Conservation (phyloP, 1,139 yeast species). For the Chernovozyma aurita region DNA sequence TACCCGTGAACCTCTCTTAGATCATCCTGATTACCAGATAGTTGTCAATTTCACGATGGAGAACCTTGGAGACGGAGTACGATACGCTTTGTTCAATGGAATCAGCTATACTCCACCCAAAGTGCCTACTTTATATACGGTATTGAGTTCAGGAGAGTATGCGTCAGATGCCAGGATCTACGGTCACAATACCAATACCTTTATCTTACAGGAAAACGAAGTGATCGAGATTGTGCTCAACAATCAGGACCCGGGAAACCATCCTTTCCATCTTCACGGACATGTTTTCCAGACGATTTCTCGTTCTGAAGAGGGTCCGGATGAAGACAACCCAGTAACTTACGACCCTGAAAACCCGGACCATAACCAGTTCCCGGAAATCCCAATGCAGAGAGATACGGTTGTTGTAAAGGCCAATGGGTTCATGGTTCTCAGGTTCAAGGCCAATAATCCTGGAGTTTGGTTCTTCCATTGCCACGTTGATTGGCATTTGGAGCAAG, state of each 20-base stretch:
- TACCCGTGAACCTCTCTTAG: conserved; percentile 44
- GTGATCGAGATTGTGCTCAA: conserved; percentile 64
- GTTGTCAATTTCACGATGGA: conserved; percentile 71
- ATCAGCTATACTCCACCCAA: conserved; percentile 72
- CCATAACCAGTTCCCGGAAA: conserved; percentile 36
- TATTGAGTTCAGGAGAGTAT: conserved; percentile 60
- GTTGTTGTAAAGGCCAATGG: conserved; percentile 64
- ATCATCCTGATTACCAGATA: conserved; percentile 64
- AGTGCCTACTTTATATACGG: conserved; percentile 78
- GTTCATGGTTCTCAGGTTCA: conserved; percentile 55
- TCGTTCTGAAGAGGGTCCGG: conserved; percentile 31
- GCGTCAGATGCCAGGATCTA: conserved; percentile 46
- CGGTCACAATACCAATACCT: conserved; percentile 75
- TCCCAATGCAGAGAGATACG: conserved; percentile 71
- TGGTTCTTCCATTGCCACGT: conserved; percentile 67
- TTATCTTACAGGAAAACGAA: conserved; percentile 66
- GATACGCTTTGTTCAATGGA: conserved; percentile 88
- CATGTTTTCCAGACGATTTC: conserved; percentile 63
- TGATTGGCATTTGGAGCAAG: conserved; percentile 64
- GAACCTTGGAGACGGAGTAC: conserved; percentile 74
- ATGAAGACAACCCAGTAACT: conserved; percentile 30
- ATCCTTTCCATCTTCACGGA: conserved; percentile 89
- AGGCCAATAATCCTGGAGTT: conserved; percentile 58
- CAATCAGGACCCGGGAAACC: conserved; percentile 71
- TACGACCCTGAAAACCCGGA: conserved; percentile 33